These are phyloP conservation scores for Jamesozyma rosinii DNA, from an alignment of 805 yeast genomes.

Conservation along the genomic window DNA sequence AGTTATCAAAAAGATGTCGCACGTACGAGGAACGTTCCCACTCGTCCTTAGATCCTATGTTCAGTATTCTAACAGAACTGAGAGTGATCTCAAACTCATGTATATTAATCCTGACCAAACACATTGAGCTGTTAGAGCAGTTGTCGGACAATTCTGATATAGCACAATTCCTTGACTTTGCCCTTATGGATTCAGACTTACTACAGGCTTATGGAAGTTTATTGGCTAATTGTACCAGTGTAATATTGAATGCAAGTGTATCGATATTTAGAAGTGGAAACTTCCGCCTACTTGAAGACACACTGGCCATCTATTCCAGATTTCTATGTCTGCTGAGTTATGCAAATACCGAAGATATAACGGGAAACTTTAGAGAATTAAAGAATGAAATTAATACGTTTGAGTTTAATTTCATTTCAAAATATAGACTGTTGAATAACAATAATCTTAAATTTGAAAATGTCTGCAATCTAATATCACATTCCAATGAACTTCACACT, in stretches of 20 bases:
- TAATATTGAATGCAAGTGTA: constrained; percentile 1
- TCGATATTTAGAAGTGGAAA: constrained; percentile 4
- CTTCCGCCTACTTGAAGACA: background rate
- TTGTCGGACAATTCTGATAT: background rate
- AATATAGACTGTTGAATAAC: constrained; percentile 9
- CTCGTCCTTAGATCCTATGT: constrained; percentile 3
- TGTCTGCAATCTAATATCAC: constrained; percentile 21
- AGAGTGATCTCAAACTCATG: background rate
- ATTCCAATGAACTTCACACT: constrained; percentile 9
- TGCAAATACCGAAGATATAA: background rate
- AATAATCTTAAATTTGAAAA: constrained; percentile 13
- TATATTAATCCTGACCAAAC: constrained; percentile 1
- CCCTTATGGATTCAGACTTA: background rate
- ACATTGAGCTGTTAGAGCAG: constrained; percentile 1
- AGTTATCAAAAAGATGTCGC: constrained; percentile 3
- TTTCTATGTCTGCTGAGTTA: background rate
- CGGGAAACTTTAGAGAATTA: constrained; percentile 3
- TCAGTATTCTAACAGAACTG: background rate
- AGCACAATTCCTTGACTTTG: background rate
- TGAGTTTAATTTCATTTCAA: constrained; percentile 5
- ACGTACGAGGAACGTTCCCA: background rate
- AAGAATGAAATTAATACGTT: background rate
- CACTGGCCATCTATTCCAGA: constrained; percentile 1
- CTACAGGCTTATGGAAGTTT: background rate
- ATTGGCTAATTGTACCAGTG: background rate